Conservation (phyloP, 768 basidiomycete genomes). For the Cantharellus cinnabarinus region DNA sequence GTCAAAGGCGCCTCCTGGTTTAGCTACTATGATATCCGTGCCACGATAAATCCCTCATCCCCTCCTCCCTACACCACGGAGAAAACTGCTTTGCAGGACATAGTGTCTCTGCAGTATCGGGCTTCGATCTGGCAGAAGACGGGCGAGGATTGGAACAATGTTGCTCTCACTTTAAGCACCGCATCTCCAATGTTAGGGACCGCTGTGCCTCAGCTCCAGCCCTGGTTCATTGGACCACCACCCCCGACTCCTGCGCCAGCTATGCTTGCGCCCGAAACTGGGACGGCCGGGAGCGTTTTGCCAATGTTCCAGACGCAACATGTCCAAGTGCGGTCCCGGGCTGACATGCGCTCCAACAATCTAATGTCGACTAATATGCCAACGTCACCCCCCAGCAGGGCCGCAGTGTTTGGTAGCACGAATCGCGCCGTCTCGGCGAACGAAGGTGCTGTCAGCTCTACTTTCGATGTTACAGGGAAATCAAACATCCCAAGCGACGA, state of each 20-base stretch:
- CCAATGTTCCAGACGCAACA: too few species aligned
- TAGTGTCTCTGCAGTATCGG: not conserved
- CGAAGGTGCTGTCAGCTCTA: constrained; percentile 6
- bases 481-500: constrained; percentile 5
- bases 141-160: not conserved
- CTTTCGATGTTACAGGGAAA: constrained; percentile 3
- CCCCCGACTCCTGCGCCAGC: too few species aligned
- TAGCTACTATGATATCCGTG: not conserved
- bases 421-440: not conserved
- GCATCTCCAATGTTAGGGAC: not conserved
- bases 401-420: not conserved
- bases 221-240: not conserved
- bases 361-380: too few species aligned
- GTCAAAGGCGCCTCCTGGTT: not conserved
- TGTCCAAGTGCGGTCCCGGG: too few species aligned
- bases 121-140: not conserved
- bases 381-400: too few species aligned
- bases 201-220: not conserved
- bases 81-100: not conserved
- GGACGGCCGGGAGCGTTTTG: too few species aligned
- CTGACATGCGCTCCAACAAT: too few species aligned
- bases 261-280: too few species aligned
- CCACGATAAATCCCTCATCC: not conserved
- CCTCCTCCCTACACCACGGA: not conserved
- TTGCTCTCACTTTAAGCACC: not conserved